Conservation (phyloP, 495 filamentous ascomycete species). For the Penicillium pulvis region DNA sequence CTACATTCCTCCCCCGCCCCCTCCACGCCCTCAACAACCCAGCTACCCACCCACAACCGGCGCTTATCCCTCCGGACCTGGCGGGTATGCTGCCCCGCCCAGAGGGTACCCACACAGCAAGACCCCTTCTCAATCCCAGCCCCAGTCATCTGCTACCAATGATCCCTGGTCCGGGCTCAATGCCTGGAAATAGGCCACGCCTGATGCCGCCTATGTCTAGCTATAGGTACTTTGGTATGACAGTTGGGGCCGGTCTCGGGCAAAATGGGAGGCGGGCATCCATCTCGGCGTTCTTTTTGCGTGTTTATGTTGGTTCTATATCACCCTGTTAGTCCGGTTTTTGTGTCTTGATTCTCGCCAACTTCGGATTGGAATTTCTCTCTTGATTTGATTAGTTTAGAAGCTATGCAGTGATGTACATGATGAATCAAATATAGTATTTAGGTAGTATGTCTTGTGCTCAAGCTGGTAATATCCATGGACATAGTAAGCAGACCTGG, state of each 20-base stretch:
- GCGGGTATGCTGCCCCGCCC: slow-evolving; percentile 59
- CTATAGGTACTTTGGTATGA: not conserved
- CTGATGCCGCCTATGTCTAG: not conserved
- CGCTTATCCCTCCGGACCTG: slow-evolving; percentile 59
- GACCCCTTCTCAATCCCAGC: slow-evolving; percentile 47
- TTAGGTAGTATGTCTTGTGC: not conserved
- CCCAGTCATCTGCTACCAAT: slow-evolving; percentile 31
- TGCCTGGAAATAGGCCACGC: slow-evolving; percentile 69
- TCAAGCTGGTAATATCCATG: not conserved
- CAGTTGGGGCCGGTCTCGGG: not conserved
- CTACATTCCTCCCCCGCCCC: slow-evolving; percentile 90
- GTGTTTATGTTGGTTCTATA: slow-evolving; percentile 10
- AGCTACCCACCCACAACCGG: slow-evolving; percentile 62
- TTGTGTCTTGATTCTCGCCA: slow-evolving; percentile 4
- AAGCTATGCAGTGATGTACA: slow-evolving; percentile 14
- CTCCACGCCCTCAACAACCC: slow-evolving; percentile 77
- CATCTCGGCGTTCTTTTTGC: slow-evolving; percentile 16
- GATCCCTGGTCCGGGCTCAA: slow-evolving; percentile 89
- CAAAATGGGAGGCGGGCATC: slow-evolving; percentile 15
- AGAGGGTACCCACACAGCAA: slow-evolving; percentile 46
- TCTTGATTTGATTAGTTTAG: slow-evolving; percentile 4
- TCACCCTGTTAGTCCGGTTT: slow-evolving; percentile 10
- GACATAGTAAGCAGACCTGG: not conserved
- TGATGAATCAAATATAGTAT: slow-evolving; percentile 13
- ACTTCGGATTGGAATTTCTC: slow-evolving; percentile 8